Evolutionary conservation across 2,329 filamentous ascomycete genomes (phyloP).

Genomic region (Phaeophleospora eucalypticola): DNA sequence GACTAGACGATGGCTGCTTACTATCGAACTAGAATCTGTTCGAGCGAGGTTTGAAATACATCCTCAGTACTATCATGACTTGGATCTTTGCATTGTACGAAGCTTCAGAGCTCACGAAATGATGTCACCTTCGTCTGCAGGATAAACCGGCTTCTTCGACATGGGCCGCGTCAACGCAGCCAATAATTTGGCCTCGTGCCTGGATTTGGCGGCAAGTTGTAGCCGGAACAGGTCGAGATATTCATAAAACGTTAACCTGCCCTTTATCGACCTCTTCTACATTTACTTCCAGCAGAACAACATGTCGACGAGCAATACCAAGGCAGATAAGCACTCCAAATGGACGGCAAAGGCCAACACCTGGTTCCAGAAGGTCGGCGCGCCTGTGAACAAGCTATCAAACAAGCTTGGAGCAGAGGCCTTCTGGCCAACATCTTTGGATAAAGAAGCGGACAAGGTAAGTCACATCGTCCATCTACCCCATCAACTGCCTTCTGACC

Average conservation of each 20-base stretch:
- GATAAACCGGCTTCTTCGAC: neutral
- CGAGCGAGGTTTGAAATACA: too few relatives aligned
- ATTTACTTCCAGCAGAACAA: neutral
- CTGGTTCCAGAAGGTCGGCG: constrained; percentile 62
- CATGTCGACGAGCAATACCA: neutral
- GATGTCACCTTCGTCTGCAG: neutral
- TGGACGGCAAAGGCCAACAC: constrained; percentile 6
- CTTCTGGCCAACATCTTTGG: constrained; percentile 78
- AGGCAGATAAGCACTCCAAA: neutral
- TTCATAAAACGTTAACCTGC: too few relatives aligned
- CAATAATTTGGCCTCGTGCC: neutral
- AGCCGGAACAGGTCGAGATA: too few relatives aligned
- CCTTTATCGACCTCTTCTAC: too few relatives aligned
- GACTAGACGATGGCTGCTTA: too few relatives aligned
- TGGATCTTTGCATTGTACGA: neutral
- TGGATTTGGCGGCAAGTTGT: too few relatives aligned
- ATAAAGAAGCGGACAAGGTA: constrained; percentile 79
- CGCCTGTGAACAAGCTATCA: constrained; percentile 72
- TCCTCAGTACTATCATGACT: too few relatives aligned
- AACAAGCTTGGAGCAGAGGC: constrained; percentile 74
- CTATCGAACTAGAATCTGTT: too few relatives aligned
- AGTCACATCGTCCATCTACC: constrained; percentile 35
- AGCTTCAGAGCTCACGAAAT: neutral
- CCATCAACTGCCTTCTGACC: too few relatives aligned
- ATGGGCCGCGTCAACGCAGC: neutral